phyloP scores from a whole-genome alignment of 192 early-diverging fungal genomes.

The Geranomyces michiganensis region DNA sequence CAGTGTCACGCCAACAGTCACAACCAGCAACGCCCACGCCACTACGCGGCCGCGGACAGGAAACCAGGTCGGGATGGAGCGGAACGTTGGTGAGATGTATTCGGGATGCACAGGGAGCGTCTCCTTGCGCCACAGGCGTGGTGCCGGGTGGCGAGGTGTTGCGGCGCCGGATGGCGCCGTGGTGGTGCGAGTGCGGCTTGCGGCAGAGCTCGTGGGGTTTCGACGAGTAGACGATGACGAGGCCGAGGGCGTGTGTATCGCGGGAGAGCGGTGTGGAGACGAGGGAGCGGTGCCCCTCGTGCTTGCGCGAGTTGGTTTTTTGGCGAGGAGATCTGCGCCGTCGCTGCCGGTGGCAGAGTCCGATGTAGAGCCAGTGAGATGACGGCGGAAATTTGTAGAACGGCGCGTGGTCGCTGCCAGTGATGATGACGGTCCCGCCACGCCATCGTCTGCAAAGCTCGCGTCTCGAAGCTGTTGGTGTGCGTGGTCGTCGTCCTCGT shows the following conservation, averaged over 20 bases:
- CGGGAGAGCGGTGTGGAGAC: not conserved
- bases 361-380: too few species aligned
- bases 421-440: too few species aligned
- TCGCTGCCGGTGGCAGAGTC: not conserved
- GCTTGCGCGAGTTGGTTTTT: not conserved
- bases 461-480: constrained; percentile 3
- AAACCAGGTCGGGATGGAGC: constrained; percentile 48
- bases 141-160: not conserved
- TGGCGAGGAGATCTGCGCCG: constrained; percentile 14
- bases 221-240: not conserved
- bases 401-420: too few species aligned
- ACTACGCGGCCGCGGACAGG: constrained; percentile 37
- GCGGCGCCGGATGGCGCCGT: not conserved
- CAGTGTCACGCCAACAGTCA: constrained; percentile 32
- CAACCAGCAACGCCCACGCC: constrained; percentile 32
- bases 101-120: constrained; percentile 47
- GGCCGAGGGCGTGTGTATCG: constrained; percentile 1
- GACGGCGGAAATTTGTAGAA: not conserved
- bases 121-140: constrained; percentile 10
- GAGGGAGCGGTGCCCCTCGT: not conserved
- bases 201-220: not conserved
- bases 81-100: constrained; percentile 47
- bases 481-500: not conserved
- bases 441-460: too few species aligned
- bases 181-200: not conserved